Evolutionary conservation across 306 rosid species (phyloP), one percentile per base, ranked within the genome.

Genomic region (Pueraria montana): DNA sequence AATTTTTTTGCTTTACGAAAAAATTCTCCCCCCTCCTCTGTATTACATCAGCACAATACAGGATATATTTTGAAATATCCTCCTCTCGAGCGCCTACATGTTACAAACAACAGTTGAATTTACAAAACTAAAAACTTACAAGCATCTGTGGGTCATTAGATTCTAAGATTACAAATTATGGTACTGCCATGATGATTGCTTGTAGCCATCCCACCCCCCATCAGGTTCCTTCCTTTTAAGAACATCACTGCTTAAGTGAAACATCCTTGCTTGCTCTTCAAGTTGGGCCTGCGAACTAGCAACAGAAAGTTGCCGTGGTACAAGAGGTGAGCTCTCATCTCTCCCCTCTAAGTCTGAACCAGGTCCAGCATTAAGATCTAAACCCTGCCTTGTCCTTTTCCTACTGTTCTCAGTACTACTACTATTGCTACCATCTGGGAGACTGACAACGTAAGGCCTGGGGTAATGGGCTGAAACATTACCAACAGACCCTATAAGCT

Each of bases 351-450:
- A 8, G 12, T 91, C 93, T 62, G 84, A 83, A 78, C 93, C 91
- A 74, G 97, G 97, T 45, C 97, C 97, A 4, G 93, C 88, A 80
- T 92, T 91, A 62, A 92, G 93, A 68, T 92, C 95, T 76, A 92
- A 80, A 30, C 91, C 90, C 66, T 91, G 97, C 23, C 90, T 89
- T 80, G 87, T 85, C 97, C 93, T 81, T 61, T 83, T 91, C 75
- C 88, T 83, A 82, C 83, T 81, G 78, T 66, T 76, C 85, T 89
- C 94, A 42, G 87, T 69, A 79, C 84, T 81, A 81, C 75, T 77
- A 73, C 78, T 84, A 84, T 81, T 88, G 85, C 87, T 80, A 83
- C 88, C 87, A 36, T 84, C 95, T 23, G 92, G 79, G 52, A 87
- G 86, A 55, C 88, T 83, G 63, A 86, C 85, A 63, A 80, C 88